phyloP scores from a whole-genome alignment of 2,329 filamentous ascomycete genomes.

The Ilyonectria sp. region DNA sequence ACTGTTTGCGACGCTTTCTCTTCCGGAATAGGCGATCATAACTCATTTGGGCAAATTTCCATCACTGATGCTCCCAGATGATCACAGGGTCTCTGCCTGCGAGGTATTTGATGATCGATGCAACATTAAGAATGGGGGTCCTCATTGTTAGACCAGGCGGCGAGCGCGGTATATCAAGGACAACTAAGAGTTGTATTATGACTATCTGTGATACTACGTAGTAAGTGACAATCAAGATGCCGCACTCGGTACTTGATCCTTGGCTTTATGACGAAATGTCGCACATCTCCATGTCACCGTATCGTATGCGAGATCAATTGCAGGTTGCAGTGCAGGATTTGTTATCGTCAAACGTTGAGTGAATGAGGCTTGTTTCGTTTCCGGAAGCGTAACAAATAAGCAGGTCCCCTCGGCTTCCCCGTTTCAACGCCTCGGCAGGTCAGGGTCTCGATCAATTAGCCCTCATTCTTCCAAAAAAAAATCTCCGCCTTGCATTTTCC shows the following conservation, averaged over 20 bases:
- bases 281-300: not conserved
- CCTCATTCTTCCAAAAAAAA: conserved; percentile 2
- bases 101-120: conserved; percentile 15
- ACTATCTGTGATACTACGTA: not conserved
- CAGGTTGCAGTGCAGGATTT: conserved; percentile 9
- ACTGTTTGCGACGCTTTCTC: conserved; percentile 2
- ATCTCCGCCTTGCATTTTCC: conserved; percentile 18
- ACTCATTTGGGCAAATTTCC: not conserved
- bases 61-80: not conserved
- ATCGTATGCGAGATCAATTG: conserved; percentile 3
- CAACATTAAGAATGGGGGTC: not conserved
- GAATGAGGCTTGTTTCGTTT: conserved; percentile 32
- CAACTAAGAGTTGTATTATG: conserved; percentile 17
- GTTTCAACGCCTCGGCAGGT: conserved; percentile 14
- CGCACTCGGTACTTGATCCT: conserved; percentile 1
- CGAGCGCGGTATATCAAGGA: conserved; percentile 15
- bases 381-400: conserved; percentile 2
- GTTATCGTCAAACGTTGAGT: conserved; percentile 22
- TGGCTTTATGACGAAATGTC: conserved; percentile 9
- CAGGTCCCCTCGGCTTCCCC: conserved; percentile 12
- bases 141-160: not conserved
- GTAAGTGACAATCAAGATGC: not conserved
- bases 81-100: conserved; percentile 5
- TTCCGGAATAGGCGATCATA: conserved; percentile 15
- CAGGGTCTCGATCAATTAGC: conserved; percentile 6